Percentiles rank a stretch among this genome's conserved stretches.
These are phyloP conservation scores for Wickerhamiella slavikovae DNA, from an alignment of 805 yeast genomes.

Conservation along the genomic window DNA sequence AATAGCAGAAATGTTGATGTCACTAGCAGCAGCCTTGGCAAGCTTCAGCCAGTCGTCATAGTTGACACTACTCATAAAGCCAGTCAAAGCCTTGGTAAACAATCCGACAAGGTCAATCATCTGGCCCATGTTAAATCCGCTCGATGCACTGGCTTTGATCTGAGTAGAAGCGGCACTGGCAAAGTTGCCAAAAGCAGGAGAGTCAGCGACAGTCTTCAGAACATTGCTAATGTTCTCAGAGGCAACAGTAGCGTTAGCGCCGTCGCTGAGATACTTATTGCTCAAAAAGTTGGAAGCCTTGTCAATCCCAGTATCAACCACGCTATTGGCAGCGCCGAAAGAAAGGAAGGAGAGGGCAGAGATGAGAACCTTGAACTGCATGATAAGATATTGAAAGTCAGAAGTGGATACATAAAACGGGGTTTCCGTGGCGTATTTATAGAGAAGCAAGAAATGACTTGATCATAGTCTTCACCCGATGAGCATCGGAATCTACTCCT, in stretches of 20 bases:
- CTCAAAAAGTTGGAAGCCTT: too few species aligned
- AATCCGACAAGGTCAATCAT: neutral
- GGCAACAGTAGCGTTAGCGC: conserved; percentile 7
- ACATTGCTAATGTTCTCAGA: conserved; percentile 7
- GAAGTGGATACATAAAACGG: neutral
- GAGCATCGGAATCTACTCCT: conserved; percentile 48
- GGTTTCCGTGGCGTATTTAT: conserved; percentile 2
- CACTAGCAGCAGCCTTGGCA: neutral
- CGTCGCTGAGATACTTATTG: conserved; percentile 5
- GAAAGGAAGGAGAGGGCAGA: conserved; percentile 4
- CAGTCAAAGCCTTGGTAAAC: neutral
- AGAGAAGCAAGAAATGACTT: conserved; percentile 8
- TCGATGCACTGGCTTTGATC: too few species aligned
- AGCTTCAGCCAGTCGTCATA: neutral
- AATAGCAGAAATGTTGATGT: neutral
- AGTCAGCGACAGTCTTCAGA: neutral
- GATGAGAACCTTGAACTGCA: conserved; percentile 1
- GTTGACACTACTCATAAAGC: neutral
- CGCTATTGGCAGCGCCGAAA: conserved; percentile 5
- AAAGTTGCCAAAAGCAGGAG: neutral
- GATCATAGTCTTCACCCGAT: conserved; percentile 18
- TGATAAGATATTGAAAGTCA: neutral
- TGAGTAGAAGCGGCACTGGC: too few species aligned
- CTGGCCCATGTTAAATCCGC: too few species aligned
- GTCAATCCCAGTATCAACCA: too few species aligned